A percentile compares a stretch with the other conserved stretches of the same genome.
Conservation (phyloP, 208 protist species). For the Polymyxa betae region DNA sequence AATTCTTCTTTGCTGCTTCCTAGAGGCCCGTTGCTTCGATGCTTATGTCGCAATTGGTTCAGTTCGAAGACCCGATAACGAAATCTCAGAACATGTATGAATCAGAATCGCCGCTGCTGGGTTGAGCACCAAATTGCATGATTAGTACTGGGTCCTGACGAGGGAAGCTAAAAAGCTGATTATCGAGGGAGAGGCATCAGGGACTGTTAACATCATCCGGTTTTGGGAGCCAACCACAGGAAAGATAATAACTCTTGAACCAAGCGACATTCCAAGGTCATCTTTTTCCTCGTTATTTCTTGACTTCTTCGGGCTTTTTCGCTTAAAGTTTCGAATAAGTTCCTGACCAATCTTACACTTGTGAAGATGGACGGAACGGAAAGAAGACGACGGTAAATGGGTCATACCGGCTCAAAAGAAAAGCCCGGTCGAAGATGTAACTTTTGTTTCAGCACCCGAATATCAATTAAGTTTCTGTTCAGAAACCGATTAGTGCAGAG, state of each 20-base stretch:
- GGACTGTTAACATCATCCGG: not conserved
- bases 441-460: too few species aligned
- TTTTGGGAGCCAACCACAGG: conserved; percentile 29
- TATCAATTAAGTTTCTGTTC: too few species aligned
- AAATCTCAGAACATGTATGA: conserved; percentile 28
- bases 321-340: not conserved
- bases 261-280: not conserved
- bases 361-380: not conserved
- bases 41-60: conserved; percentile 42
- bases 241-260: not conserved
- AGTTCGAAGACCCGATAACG: not conserved
- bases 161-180: not conserved
- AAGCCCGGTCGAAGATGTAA: too few species aligned
- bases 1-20: conserved; percentile 58
- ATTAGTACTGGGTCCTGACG: conserved; percentile 6
- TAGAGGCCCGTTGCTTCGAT: conserved; percentile 43
- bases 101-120: not conserved
- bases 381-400: not conserved
- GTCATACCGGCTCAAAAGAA: not conserved
- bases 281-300: not conserved
- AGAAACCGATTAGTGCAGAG: too few species aligned
- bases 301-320: not conserved
- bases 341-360: not conserved
- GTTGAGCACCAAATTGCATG: not conserved
- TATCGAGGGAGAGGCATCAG: not conserved